A percentile compares a stretch with the other conserved stretches of the same genome.
phyloP scores from a whole-genome alignment of 2,329 filamentous ascomycete genomes.

The Rutstroemia sp. region DNA sequence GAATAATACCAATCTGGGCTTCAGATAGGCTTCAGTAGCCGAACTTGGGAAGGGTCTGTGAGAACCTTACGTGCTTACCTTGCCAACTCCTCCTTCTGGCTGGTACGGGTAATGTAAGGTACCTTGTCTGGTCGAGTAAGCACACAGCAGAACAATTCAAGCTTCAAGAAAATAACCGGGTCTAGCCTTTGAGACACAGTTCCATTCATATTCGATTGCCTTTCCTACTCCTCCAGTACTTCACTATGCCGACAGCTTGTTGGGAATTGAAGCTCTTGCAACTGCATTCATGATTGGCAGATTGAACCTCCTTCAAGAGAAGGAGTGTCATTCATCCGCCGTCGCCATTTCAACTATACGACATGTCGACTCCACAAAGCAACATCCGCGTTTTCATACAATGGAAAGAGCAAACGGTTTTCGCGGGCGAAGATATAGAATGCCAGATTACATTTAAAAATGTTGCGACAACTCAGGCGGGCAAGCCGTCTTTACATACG shows the following conservation, averaged over 20 bases:
- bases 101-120: neutral
- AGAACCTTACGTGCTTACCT: no score
- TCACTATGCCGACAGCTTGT: slow-evolving; percentile 21
- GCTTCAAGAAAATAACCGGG: neutral
- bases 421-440: slow-evolving; percentile 91
- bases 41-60: no score
- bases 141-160: neutral
- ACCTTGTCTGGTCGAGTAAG: neutral
- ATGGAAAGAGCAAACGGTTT: slow-evolving; percentile 91
- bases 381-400: slow-evolving; percentile 94
- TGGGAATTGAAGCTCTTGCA: slow-evolving; percentile 12
- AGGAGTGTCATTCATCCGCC: slow-evolving; percentile 15
- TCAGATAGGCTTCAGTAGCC: no score
- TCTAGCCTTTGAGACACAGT: no score
- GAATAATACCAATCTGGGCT: no score
- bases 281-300: slow-evolving; percentile 28
- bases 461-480: slow-evolving; percentile 35
- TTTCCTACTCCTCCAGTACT: neutral
- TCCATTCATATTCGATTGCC: no score
- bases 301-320: slow-evolving; percentile 26
- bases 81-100: no score
- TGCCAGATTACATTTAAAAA: slow-evolving; percentile 98
- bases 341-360: slow-evolving; percentile 14
- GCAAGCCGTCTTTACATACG: slow-evolving; percentile 21
- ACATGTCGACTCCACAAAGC: slow-evolving; percentile 40